Evolutionary conservation across 768 basidiomycete genomes (phyloP).

Genomic region (Serendipita sp.): DNA sequence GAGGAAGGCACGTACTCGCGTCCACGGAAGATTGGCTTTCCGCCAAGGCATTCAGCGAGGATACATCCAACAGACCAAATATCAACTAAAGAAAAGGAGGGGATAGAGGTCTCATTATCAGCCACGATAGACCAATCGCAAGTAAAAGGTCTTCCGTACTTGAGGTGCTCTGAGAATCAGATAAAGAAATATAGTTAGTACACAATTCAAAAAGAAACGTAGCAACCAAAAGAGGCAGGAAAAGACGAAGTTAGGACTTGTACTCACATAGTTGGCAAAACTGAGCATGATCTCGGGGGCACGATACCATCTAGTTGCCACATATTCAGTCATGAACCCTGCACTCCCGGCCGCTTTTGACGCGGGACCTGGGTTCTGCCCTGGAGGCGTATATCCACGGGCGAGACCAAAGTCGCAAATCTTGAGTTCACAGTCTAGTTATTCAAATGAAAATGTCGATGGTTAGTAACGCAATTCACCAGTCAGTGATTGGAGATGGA

Average conservation of each 20-base stretch:
- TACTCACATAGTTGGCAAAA: slow-evolving; percentile 80
- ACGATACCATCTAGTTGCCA: slow-evolving; percentile 97
- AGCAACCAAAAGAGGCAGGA: too few relatives aligned
- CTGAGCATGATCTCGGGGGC: slow-evolving; percentile 99
- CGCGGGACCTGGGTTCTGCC: slow-evolving; percentile 35
- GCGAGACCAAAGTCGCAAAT: slow-evolving; percentile 99
- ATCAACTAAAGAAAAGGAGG: slow-evolving; percentile 33
- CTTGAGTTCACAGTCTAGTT: slow-evolving; percentile 85
- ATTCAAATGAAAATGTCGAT: slow-evolving; percentile 24
- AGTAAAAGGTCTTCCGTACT: slow-evolving; percentile 6
- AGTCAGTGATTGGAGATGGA: neutral
- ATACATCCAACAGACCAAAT: slow-evolving; percentile 97
- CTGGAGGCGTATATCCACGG: slow-evolving; percentile 70
- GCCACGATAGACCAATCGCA: too few relatives aligned
- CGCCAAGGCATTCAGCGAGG: slow-evolving; percentile 78
- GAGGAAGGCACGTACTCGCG: slow-evolving; percentile 52
- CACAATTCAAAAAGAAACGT: neutral
- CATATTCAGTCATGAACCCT: slow-evolving; percentile 99
- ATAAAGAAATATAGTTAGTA: too few relatives aligned
- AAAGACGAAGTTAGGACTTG: neutral
- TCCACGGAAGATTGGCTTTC: slow-evolving; percentile 94
- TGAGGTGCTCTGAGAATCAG: slow-evolving; percentile 9
- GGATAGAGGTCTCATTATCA: neutral
- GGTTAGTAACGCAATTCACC: neutral
- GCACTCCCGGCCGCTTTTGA: slow-evolving; percentile 39